Evolutionary conservation across 2,329 filamentous ascomycete species (phyloP).

Genomic region (Monosporascus cannonballus): DNA sequence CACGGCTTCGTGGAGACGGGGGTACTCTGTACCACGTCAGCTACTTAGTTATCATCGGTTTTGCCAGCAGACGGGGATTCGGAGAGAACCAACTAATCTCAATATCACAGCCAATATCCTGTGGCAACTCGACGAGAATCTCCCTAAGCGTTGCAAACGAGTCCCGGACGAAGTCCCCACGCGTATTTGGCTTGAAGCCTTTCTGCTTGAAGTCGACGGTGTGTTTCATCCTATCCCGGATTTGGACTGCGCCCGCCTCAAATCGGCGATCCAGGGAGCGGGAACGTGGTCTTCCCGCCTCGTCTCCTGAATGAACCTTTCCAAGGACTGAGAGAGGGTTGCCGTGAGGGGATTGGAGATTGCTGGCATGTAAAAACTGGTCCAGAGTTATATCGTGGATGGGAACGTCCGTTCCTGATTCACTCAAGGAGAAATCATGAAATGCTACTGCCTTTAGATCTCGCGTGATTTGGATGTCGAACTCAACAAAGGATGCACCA

Average conservation of each 20-base stretch:
- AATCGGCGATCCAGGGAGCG: constrained; percentile 16
- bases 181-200: constrained; percentile 33
- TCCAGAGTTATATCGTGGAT: constrained; percentile 32
- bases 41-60: no score
- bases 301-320: no score
- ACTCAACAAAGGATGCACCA: constrained; percentile 30
- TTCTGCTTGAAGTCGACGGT: constrained; percentile 33
- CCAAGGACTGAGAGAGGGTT: neutral
- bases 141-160: constrained; percentile 32
- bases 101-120: constrained; percentile 31
- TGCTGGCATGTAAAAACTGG: constrained; percentile 29
- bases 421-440: constrained; percentile 36
- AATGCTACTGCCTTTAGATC: constrained; percentile 34
- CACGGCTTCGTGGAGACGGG: constrained; percentile 30
- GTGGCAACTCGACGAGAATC: constrained; percentile 27
- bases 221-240: constrained; percentile 28
- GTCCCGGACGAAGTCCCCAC: constrained; percentile 30
- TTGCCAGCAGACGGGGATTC: neutral
- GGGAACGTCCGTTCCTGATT: constrained; percentile 33
- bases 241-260: constrained; percentile 10
- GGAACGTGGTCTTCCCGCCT: constrained; percentile 11
- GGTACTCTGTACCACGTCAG: constrained; percentile 28
- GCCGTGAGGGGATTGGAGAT: constrained; percentile 13
- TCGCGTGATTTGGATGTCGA: constrained; percentile 35
- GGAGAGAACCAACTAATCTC: constrained; percentile 29